Evolutionary conservation across 75 land plant species (phyloP), one percentile per base, ranked within the genome.

Genomic region (Azolla pinnata): DNA sequence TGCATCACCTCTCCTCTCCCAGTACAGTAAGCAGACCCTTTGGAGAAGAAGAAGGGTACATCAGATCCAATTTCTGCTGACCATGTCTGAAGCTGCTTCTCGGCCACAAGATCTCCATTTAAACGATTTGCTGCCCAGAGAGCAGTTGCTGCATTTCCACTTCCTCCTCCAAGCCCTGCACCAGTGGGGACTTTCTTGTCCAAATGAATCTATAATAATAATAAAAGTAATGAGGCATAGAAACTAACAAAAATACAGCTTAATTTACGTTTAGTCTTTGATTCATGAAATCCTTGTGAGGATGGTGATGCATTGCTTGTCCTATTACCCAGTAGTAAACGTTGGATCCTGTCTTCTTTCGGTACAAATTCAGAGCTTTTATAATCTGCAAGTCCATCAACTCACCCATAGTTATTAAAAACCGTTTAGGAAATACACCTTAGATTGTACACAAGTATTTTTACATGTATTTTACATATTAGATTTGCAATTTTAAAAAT

Each of bases 1-100:
- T n/a, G n/a, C n/a, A n/a, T n/a, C n/a, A 95, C 99, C 99, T 95
- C 99, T 47, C 99, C 99, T 65, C 88, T 77, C 25, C 87, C 85
- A 48, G 92, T 95, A 56, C 99, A 95, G 67, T 83, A 95, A 23
- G 99, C 99, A 47, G 91, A 88, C 35, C 99, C 99, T 60, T 75
- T 77, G 19, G 99, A 95, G 78, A 95, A 95, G 67, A 95, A 95
- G 76, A 95, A 95, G 9, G 99, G 92, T 33, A 91, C 61, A 68
- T 95, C 99, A 7, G 97, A 86, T 33, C 99, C 97, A 53, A 95
- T 95, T 67, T 95, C 97, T 60, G 68, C 76, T 18, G 97, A 84
- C 99, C 99, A 95, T 61, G 81, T 84, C 74, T 95, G 96, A 57
- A 95, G 83, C 53, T 95, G 88, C 56, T 80, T 79, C 55, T 90